These are phyloP conservation scores for Pythium sp. DNA, from an alignment of 352 stramenopile species.

Conservation along the genomic window DNA sequence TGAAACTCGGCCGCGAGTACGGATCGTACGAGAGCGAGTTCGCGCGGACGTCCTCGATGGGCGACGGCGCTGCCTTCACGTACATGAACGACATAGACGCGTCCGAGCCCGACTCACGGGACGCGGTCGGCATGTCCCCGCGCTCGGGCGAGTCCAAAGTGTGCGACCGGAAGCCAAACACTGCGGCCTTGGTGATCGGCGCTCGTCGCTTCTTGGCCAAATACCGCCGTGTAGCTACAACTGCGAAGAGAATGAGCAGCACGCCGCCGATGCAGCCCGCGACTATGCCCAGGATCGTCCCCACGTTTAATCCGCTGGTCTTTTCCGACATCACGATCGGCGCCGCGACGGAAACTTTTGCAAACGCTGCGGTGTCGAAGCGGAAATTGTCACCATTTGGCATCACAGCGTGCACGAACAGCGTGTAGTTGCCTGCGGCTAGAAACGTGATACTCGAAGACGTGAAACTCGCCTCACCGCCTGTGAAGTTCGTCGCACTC, in stretches of 20 bases:
- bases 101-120: constrained; percentile 35
- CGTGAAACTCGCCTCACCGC: constrained; percentile 22
- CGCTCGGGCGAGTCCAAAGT: constrained; percentile 30
- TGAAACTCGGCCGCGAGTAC: constrained; percentile 36
- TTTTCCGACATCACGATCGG: constrained; percentile 15
- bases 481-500: constrained; percentile 32
- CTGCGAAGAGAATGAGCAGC: constrained; percentile 26
- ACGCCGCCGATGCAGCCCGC: constrained; percentile 29
- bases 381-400: constrained; percentile 41
- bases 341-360: constrained; percentile 29
- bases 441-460: constrained; percentile 32
- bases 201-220: constrained; percentile 7
- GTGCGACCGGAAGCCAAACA: constrained; percentile 43
- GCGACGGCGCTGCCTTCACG: constrained; percentile 39
- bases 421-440: constrained; percentile 38
- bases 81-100: constrained; percentile 54
- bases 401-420: constrained; percentile 44
- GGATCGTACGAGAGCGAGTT: constrained; percentile 58
- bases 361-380: constrained; percentile 42
- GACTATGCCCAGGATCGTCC: constrained; percentile 34
- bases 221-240: constrained; percentile 25
- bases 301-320: constrained; percentile 21
- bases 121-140: constrained; percentile 34
- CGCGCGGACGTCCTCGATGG: constrained; percentile 30
- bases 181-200: constrained; percentile 23